A percentile compares a stretch with the other conserved stretches of the same genome.
Conservation (phyloP, 257 asterid species). For the Ophiorrhiza pumila region DNA sequence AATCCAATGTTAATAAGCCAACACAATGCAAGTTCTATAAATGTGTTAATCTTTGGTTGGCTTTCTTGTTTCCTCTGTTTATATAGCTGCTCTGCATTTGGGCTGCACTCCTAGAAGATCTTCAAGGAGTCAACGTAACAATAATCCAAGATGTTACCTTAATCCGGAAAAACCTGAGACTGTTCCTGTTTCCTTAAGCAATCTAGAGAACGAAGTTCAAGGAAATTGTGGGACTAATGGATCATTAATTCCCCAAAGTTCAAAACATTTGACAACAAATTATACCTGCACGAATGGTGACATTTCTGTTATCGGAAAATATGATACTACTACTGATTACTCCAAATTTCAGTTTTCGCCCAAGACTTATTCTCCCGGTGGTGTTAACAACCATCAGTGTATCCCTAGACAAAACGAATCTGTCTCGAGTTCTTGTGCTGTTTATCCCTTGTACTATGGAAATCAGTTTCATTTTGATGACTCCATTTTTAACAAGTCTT, state of each 20-base stretch:
- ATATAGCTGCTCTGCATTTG: constrained; percentile 83
- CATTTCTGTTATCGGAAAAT: constrained; percentile 12
- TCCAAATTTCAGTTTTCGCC: constrained; percentile 24
- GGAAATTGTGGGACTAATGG: constrained; percentile 29
- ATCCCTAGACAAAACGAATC: constrained; percentile 20
- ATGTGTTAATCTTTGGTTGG: constrained; percentile 2
- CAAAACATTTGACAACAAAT: constrained; percentile 22
- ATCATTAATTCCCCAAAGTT: constrained; percentile 35
- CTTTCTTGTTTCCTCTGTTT: constrained; percentile 20
- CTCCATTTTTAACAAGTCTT: constrained; percentile 20
- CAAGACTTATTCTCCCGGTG: constrained; percentile 22
- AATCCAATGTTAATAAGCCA: neutral
- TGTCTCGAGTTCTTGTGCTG: constrained; percentile 42
- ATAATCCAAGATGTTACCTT: constrained; percentile 55
- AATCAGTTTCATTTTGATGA: constrained; percentile 29
- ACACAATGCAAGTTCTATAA: neutral
- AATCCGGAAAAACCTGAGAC: constrained; percentile 40
- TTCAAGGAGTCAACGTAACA: constrained; percentile 80
- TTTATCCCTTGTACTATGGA: constrained; percentile 59
- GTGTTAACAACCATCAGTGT: constrained; percentile 20
- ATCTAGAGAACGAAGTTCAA: constrained; percentile 26
- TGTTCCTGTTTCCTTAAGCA: constrained; percentile 29
- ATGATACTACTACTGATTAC: constrained; percentile 15
- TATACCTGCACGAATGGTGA: constrained; percentile 18
- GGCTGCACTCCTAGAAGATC: constrained; percentile 86